Conservation (phyloP, 176 grass and related monocot species). For the Leersia perrieri region DNA sequence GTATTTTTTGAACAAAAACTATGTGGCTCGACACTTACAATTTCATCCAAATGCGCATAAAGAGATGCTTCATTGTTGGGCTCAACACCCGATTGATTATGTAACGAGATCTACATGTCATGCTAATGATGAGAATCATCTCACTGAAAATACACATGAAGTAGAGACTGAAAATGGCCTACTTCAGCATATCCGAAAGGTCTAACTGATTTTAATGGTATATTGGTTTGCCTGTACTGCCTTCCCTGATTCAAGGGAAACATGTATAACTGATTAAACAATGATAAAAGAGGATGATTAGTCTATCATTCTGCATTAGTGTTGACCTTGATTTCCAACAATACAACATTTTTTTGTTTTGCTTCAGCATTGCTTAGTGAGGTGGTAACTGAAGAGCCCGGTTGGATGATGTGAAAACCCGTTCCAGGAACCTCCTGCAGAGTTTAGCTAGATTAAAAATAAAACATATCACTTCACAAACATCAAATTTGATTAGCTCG, state of each 20-base stretch:
- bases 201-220: slow-evolving; percentile 79
- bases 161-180: not conserved
- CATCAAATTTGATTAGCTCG: not conserved
- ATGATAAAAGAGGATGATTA: not conserved
- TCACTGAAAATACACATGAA: not conserved
- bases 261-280: slow-evolving; percentile 28
- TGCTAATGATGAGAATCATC: not conserved
- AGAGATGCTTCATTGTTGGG: slow-evolving; percentile 48
- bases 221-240: slow-evolving; percentile 73
- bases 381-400: slow-evolving; percentile 81
- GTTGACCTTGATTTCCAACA: slow-evolving; percentile 82
- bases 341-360: slow-evolving; percentile 71
- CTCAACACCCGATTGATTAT: slow-evolving; percentile 62
- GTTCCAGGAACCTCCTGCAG: slow-evolving; percentile 69
- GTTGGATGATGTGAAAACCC: slow-evolving; percentile 89
- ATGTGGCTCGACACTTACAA: slow-evolving; percentile 41
- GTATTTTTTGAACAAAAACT: not conserved
- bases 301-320: not conserved
- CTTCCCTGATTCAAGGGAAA: slow-evolving; percentile 48
- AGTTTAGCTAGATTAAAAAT: slow-evolving; percentile 8
- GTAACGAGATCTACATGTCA: slow-evolving; percentile 64
- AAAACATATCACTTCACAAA: not conserved
- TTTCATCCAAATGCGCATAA: slow-evolving; percentile 65
- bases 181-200: slow-evolving; percentile 78
- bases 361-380: slow-evolving; percentile 69